These are phyloP conservation scores for Aspergillus calidoustus DNA, from an alignment of 2,329 filamentous ascomycete species.

Conservation along the genomic window DNA sequence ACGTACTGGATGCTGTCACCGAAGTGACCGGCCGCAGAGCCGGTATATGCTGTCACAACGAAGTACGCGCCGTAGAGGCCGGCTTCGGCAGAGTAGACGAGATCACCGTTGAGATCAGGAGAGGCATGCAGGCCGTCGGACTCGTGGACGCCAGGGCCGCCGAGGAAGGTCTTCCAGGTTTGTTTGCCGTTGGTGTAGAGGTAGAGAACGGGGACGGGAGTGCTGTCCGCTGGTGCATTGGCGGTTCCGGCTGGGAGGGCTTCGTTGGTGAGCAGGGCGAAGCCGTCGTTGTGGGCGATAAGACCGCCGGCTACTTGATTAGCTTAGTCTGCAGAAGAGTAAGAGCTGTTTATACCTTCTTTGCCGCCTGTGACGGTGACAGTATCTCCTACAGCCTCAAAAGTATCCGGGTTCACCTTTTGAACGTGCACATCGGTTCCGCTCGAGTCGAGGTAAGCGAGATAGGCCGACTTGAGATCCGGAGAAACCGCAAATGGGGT, in stretches of 20 bases:
- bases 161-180: slow-evolving; percentile 63
- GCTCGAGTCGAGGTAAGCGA: slow-evolving; percentile 64
- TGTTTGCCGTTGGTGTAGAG: slow-evolving; percentile 60
- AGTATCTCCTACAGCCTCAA: slow-evolving; percentile 57
- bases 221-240: slow-evolving; percentile 53
- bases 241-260: slow-evolving; percentile 55
- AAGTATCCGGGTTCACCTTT: slow-evolving; percentile 59
- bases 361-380: slow-evolving; percentile 60
- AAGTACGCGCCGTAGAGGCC: slow-evolving; percentile 66
- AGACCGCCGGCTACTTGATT: slow-evolving; percentile 58
- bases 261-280: slow-evolving; percentile 66
- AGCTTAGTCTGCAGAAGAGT: neutral
- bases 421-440: slow-evolving; percentile 63
- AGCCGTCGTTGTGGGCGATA: slow-evolving; percentile 66
- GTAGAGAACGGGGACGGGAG: slow-evolving; percentile 63
- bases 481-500: slow-evolving; percentile 67
- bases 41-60: slow-evolving; percentile 63
- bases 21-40: slow-evolving; percentile 59
- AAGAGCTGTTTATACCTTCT: slow-evolving; percentile 44
- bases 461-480: slow-evolving; percentile 61
- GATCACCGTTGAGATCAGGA: slow-evolving; percentile 66
- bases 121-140: slow-evolving; percentile 54
- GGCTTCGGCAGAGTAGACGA: slow-evolving; percentile 62
- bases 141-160: slow-evolving; percentile 59
- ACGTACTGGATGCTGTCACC: slow-evolving; percentile 63